phyloP scores from a whole-genome alignment of 768 basidiomycete species.

The Sutorius australiensis region DNA sequence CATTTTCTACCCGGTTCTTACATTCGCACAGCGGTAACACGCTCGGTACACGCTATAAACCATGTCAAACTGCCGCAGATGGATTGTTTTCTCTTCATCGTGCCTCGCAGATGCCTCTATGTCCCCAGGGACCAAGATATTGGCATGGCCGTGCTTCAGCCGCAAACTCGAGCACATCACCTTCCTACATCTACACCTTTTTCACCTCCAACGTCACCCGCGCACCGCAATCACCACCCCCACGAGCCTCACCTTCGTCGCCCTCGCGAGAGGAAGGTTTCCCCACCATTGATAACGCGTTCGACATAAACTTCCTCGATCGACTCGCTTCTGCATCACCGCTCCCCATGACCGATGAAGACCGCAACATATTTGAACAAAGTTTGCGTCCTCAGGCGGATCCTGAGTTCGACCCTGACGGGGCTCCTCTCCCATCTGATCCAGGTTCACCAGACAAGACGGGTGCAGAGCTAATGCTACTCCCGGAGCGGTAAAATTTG shows the following conservation, averaged over 20 bases:
- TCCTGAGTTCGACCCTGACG: constrained; percentile 41
- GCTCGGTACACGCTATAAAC: constrained; percentile 58
- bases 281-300: constrained; percentile 22
- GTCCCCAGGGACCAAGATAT: constrained; percentile 41
- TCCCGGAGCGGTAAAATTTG: constrained; percentile 40
- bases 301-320: constrained; percentile 40
- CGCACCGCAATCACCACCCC: constrained; percentile 19
- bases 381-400: constrained; percentile 14
- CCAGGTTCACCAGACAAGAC: constrained; percentile 45
- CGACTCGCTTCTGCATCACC: constrained; percentile 37
- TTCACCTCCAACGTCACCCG: constrained; percentile 43
- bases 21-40: constrained; percentile 53
- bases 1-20: constrained; percentile 9
- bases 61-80: constrained; percentile 55
- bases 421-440: constrained; percentile 34
- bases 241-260: neutral
- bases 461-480: constrained; percentile 36
- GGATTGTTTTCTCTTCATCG: constrained; percentile 34
- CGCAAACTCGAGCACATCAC: constrained; percentile 13
- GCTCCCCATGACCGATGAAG: constrained; percentile 34
- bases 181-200: constrained; percentile 41
- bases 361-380: constrained; percentile 16
- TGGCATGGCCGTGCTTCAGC: constrained; percentile 33
- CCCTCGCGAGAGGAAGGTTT: constrained; percentile 20
- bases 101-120: constrained; percentile 22